Base-by-base conservation (phyloP, 176 grass and related monocot genomes). In the Oryza punctata region DNA sequence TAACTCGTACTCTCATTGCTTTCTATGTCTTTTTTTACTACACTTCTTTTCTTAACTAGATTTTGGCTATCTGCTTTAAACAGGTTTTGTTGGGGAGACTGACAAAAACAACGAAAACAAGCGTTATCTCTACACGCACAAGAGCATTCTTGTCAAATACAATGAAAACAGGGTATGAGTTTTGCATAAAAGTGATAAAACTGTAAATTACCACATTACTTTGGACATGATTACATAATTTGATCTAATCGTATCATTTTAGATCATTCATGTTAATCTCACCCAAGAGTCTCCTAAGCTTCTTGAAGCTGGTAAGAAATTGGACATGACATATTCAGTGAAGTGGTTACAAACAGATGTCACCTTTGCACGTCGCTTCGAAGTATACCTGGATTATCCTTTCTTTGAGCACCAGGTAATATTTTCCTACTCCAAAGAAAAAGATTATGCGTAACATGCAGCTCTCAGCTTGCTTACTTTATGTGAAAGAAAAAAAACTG, bases 331-430 rank as follows among this genome's bases (percentile, higher is more conserved):
- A 27, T 98, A 95, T 88, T 91, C 96, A 69, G 91, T 98, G 57
- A 98, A 90, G 83, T 98, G 96, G 96, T 40, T 79, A 27, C 69
- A 65, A 76, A 98, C 89, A 73, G 86, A 95, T 87, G 92, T 98
- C 13, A 77, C 86, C 78, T 98, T 98, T 88, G 82, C 92, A 72
- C 96, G 83, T 9, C 93, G 96, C 75, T 98, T 98, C 70, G 93
- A 98, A 91, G 96, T 98, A 40, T 98, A 98, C 76, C 86, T 98
- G 85, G 96, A 98, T 64, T 94, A 98, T 76, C 96, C 96, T 80
- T 98, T 98, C 78, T 98, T 98, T 80, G 93, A 98, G 90, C 96
- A 98, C 91, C 96, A 98, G 93, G 96, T 98, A 94, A 70, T 70
- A 24, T n/a, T 78, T 65, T 45, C 65, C 21, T 30, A 21, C 18